Evolutionary conservation across 2,329 filamentous ascomycete genomes (phyloP).

Genomic region (Paramyrothecium roridum): DNA sequence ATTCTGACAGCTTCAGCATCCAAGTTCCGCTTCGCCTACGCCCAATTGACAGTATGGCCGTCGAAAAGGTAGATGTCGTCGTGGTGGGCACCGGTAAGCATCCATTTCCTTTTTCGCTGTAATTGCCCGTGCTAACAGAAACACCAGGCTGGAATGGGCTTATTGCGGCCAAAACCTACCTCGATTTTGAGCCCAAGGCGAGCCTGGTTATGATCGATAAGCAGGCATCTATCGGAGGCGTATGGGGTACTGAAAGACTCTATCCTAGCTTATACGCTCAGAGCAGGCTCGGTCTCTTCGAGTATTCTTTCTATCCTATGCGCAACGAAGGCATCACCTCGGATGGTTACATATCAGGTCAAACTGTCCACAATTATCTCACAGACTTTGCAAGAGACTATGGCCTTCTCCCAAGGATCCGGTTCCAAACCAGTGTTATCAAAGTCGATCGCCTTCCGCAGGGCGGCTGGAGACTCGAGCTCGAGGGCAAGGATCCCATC

Average conservation of each 20-base stretch:
- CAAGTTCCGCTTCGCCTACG: too few species aligned
- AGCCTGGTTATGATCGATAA: constrained; percentile 21
- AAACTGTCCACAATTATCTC: constrained; percentile 24
- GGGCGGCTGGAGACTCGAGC: constrained; percentile 17
- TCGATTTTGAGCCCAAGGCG: constrained; percentile 16
- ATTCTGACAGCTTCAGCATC: too few species aligned
- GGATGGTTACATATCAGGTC: constrained; percentile 23
- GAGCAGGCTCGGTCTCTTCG: constrained; percentile 26
- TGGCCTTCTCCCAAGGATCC: constrained; percentile 13
- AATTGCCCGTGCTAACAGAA: not conserved
- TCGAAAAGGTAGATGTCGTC: constrained; percentile 6
- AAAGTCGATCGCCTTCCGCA: constrained; percentile 6
- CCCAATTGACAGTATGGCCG: not conserved
- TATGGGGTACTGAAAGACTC: constrained; percentile 20
- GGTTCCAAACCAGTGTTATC: constrained; percentile 10
- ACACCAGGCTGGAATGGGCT: constrained; percentile 21
- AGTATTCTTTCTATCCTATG: constrained; percentile 30
- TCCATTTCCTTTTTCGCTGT: not conserved
- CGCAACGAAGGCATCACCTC: constrained; percentile 18
- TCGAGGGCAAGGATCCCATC: constrained; percentile 9
- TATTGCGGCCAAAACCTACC: constrained; percentile 21
- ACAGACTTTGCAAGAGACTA: constrained; percentile 21
- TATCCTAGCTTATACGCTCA: constrained; percentile 28
- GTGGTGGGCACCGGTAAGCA: constrained; percentile 10
- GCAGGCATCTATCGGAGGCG: constrained; percentile 17